Percentiles rank a stretch among this genome's conserved stretches.
phyloP scores from a whole-genome alignment of 202 grass and related monocot species.

The Tripidium arundinaceum region DNA sequence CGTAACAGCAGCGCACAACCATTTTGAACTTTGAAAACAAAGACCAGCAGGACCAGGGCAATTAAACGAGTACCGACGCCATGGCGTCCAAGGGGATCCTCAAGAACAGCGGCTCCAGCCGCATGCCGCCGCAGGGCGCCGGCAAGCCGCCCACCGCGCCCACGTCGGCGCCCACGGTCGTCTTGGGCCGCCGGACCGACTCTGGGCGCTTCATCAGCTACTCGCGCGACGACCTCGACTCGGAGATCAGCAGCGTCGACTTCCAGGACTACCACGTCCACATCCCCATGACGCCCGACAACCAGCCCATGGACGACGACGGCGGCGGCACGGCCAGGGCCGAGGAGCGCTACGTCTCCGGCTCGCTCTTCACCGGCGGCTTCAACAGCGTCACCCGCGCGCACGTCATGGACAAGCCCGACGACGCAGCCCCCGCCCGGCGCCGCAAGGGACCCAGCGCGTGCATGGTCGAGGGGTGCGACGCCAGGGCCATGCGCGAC shows the following conservation, averaged over 20 bases:
- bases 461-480: constrained; percentile 76
- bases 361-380: constrained; percentile 91
- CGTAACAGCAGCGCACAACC: constrained; percentile 1
- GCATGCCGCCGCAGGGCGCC: constrained; percentile 30
- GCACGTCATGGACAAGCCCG: constrained; percentile 66
- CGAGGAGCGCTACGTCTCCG: constrained; percentile 66
- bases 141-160: constrained; percentile 56
- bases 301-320: constrained; percentile 76
- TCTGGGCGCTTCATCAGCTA: constrained; percentile 90
- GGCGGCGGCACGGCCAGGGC: constrained; percentile 32
- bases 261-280: constrained; percentile 82
- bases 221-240: constrained; percentile 93
- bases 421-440: constrained; percentile 8
- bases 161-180: constrained; percentile 49
- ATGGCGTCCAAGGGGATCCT: constrained; percentile 80
- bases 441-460: constrained; percentile 25
- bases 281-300: constrained; percentile 92
- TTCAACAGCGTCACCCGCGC: constrained; percentile 89
- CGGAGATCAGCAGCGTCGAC: constrained; percentile 90
- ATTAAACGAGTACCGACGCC: not conserved
- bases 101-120: constrained; percentile 57
- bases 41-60: not conserved
- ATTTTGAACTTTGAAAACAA: not conserved
- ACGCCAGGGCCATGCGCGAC: constrained; percentile 59
- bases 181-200: constrained; percentile 68